Base-by-base conservation (phyloP, 495 filamentous ascomycete species). In the Neurospora terricola region DNA sequence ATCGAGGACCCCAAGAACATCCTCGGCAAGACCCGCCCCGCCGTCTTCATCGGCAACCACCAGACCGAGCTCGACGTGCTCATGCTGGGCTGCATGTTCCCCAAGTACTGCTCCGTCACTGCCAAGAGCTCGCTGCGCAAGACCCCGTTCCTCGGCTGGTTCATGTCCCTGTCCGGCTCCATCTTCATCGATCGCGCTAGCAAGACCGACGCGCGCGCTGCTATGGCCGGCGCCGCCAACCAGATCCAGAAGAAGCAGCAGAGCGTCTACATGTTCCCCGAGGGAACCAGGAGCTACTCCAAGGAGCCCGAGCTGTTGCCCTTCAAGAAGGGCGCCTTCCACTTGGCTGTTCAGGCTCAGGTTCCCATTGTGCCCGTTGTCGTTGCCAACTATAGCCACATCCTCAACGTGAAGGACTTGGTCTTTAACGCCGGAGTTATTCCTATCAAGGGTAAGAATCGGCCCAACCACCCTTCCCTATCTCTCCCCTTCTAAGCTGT, bases 321-420 rank as follows among this genome's bases (percentile, higher is more conserved):
- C 8, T 99, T 98, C 84, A 99, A 99, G 85, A 98, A 98, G 85
- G 96, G 96, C 73, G 96, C 96, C 43, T 99, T 98, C 83, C 96
- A 98, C 80, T 85, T 99, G 12, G 96, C 96, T 27, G 89, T 99
- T 8, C 92, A 98, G 84, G 96, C 95, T 1, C 91, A 93, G 78
- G 95, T 97, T 37, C 94, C 93, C 23, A 92, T 98, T 78, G 91
- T 99, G 43, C 95, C 95, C 0, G 84, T 97, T 27, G 92, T 98
- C 27, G 87, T 89, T 10, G 92, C 89, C 77, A 98, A 97, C 83
- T 99, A 99, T 80, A 90, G 88, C 38, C 89, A 97, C 77, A 80
- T 99, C 34, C 81, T 98, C 75, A 92, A 91, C 75, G 82, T 92
- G 75, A 88, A 90, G 81, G 84, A 84, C 59, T 75, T 88, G 75